Conservation (phyloP, 495 filamentous ascomycete genomes). For the Chaetomium tenue region DNA sequence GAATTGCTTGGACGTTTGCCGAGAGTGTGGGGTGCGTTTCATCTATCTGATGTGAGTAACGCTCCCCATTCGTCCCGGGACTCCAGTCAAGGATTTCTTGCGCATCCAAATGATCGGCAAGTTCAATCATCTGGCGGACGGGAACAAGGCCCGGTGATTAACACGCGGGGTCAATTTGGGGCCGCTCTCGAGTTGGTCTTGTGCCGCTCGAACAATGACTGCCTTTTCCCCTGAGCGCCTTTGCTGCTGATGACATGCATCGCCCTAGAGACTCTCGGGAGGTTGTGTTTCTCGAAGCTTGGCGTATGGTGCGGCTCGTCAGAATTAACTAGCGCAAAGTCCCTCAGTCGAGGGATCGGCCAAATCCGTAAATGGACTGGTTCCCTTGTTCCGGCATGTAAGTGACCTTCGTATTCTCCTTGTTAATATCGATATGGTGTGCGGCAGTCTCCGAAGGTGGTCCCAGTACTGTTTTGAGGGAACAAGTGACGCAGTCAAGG, state of each 20-base stretch:
- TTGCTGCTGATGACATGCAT: not conserved
- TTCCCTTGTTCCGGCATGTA: too few species aligned
- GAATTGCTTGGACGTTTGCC: constrained; percentile 4
- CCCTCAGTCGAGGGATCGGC: not conserved
- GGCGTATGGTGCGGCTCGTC: not conserved
- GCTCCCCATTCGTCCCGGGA: constrained; percentile 10
- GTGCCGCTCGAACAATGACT: not conserved
- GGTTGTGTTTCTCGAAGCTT: not conserved
- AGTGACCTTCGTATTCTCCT: too few species aligned
- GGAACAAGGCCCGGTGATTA: constrained; percentile 8
- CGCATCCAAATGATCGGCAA: constrained; percentile 9
- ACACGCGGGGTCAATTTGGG: not conserved
- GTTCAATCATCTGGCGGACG: constrained; percentile 6
- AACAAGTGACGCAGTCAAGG: too few species aligned
- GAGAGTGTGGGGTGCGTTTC: constrained; percentile 15
- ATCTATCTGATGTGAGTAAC: constrained; percentile 13
- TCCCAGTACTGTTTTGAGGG: too few species aligned
- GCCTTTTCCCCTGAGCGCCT: not conserved
- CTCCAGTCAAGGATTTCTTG: not conserved
- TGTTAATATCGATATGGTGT: too few species aligned
- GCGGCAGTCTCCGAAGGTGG: too few species aligned
- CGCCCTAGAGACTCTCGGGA: too few species aligned
- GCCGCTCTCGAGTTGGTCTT: not conserved
- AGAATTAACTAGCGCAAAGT: not conserved
- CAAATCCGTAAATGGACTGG: too few species aligned